Conservation (phyloP, 805 yeast genomes). For the Candida stauntonica region DNA sequence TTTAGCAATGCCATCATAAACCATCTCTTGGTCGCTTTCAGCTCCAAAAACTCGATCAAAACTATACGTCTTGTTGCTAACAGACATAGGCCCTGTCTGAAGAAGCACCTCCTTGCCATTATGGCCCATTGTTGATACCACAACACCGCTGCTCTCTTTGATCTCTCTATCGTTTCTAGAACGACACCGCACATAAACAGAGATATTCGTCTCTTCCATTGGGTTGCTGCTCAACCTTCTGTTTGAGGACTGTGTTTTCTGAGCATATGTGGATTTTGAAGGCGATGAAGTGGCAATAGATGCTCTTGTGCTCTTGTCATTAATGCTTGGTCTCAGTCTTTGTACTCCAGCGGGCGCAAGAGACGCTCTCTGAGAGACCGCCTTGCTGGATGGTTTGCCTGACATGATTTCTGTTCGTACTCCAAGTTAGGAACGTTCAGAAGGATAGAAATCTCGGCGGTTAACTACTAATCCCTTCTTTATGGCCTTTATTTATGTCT, state of each 20-base stretch:
- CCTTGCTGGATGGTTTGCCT: conserved; percentile 6
- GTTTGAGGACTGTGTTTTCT: conserved; percentile 23
- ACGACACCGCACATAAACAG: conserved; percentile 54
- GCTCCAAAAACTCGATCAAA: conserved; percentile 82
- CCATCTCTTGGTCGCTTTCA: conserved; percentile 64
- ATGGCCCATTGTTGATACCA: conserved; percentile 44
- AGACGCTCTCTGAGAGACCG: conserved; percentile 9
- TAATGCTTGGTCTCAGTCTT: conserved; percentile 4
- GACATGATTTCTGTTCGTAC: neutral
- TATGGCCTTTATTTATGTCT: no score
- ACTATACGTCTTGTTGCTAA: conserved; percentile 47
- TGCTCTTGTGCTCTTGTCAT: conserved; percentile 14
- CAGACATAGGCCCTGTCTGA: conserved; percentile 35
- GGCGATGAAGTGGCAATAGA: conserved; percentile 21
- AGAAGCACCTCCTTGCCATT: conserved; percentile 43
- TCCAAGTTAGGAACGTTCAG: neutral
- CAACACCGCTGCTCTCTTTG: conserved; percentile 51
- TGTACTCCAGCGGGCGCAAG: conserved; percentile 4
- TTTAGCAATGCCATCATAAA: conserved; percentile 62
- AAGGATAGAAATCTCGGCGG: no score
- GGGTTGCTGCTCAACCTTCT: conserved; percentile 12
- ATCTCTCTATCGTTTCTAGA: conserved; percentile 53
- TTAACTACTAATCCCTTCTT: no score
- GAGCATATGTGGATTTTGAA: conserved; percentile 18
- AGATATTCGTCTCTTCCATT: conserved; percentile 36